A percentile compares a stretch with the other conserved stretches of the same genome.
Evolutionary conservation across 2,329 filamentous ascomycete genomes (phyloP).

Genomic region (Neofusicoccum kwambonambiense): DNA sequence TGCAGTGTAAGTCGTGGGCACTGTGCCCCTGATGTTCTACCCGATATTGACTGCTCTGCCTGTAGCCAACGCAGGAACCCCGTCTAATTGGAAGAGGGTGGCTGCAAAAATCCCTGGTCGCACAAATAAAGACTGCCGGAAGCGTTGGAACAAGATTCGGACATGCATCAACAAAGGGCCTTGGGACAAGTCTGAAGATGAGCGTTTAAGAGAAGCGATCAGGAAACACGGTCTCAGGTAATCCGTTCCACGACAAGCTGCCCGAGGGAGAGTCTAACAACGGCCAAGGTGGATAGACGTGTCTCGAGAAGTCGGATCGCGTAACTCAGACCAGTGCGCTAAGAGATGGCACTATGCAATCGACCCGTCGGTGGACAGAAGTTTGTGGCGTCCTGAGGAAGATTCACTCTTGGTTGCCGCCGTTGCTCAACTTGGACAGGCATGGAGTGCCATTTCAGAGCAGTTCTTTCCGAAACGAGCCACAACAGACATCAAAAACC

Average conservation of each 20-base stretch:
- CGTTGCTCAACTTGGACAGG: background rate
- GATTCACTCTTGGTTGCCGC: background rate
- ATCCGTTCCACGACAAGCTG: background rate
- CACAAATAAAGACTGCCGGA: conserved; percentile 21
- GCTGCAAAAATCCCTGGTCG: conserved; percentile 14
- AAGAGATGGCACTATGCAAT: conserved; percentile 5
- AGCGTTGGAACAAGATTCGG: conserved; percentile 19
- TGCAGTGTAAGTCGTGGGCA: background rate
- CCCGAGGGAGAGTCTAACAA: background rate
- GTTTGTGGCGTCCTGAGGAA: background rate
- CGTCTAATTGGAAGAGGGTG: conserved; percentile 12
- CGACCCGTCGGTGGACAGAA: background rate
- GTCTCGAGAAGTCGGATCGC: background rate
- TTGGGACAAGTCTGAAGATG: conserved; percentile 14
- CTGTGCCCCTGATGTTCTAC: too few relatives aligned
- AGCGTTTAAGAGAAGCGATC: background rate
- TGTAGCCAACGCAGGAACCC: background rate
- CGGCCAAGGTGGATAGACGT: background rate
- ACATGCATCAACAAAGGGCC: conserved; percentile 15
- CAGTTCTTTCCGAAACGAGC: background rate
- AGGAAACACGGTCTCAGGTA: background rate
- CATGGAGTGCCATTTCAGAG: background rate
- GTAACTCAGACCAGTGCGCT: conserved; percentile 2
- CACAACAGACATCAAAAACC: conserved; percentile 9
- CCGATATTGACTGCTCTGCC: too few relatives aligned